These are phyloP conservation scores for Aotearoamyces nothofagi DNA, from an alignment of 2,329 filamentous ascomycete genomes.

Conservation along the genomic window DNA sequence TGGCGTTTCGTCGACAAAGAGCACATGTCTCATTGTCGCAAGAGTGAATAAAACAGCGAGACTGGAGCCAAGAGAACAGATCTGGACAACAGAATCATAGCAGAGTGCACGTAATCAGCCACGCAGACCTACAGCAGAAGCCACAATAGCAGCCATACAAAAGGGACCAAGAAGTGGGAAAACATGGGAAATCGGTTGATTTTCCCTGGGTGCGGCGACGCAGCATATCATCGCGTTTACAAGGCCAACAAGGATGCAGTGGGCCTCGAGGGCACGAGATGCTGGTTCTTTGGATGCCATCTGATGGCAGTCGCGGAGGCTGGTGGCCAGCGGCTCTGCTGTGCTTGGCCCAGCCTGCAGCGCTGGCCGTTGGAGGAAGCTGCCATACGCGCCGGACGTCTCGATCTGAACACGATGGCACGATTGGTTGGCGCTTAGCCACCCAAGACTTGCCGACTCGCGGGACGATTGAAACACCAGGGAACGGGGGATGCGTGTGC, in stretches of 20 bases:
- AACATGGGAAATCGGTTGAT: not conserved
- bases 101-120: not conserved
- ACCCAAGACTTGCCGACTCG: too few species aligned
- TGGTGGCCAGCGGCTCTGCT: constrained; percentile 7
- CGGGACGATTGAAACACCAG: too few species aligned
- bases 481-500: too few species aligned
- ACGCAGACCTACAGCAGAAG: not conserved
- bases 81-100: too few species aligned
- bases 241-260: not conserved
- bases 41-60: too few species aligned
- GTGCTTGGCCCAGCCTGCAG: constrained; percentile 4
- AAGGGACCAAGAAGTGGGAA: not conserved
- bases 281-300: constrained; percentile 9
- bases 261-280: not conserved
- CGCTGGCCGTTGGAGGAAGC: constrained; percentile 11
- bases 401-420: too few species aligned
- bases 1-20: too few species aligned
- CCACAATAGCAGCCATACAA: not conserved
- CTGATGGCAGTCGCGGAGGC: constrained; percentile 13
- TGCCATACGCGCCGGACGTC: constrained; percentile 17
- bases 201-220: too few species aligned
- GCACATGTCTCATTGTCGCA: too few species aligned
- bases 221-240: not conserved
- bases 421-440: too few species aligned
- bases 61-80: too few species aligned